A percentile compares a stretch with the other conserved stretches of the same genome.
phyloP scores from a whole-genome alignment of 1,284 basidiomycete genomes.

The Exobasidium cylindrosporum region DNA sequence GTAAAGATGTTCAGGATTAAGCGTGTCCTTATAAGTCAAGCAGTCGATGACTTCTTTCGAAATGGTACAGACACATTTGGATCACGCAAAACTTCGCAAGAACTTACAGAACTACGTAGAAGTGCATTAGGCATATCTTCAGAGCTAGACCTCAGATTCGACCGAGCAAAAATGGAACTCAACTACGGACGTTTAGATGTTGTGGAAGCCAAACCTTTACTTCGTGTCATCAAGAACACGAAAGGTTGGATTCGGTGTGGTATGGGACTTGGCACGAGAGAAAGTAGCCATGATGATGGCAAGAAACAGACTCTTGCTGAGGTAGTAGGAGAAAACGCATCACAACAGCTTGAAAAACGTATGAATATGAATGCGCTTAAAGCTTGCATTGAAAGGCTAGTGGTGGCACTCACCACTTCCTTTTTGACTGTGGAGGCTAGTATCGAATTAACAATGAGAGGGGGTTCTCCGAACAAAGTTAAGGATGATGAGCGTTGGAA shows the following conservation, averaged over 20 bases:
- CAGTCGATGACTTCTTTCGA: conserved; percentile 27
- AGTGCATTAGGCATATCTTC: conserved; percentile 14
- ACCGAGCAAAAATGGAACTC: conserved; percentile 37
- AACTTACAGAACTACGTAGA: conserved; percentile 18
- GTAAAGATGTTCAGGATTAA: conserved; percentile 19
- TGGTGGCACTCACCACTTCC: not conserved
- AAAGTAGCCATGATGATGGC: not conserved
- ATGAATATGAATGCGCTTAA: not conserved
- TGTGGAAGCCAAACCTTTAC: conserved; percentile 18
- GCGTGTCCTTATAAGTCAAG: conserved; percentile 22
- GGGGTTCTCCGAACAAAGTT: not conserved
- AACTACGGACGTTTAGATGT: conserved; percentile 28
- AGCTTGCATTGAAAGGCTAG: not conserved
- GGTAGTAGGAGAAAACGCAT: not conserved
- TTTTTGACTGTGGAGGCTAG: not conserved
- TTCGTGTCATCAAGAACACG: conserved; percentile 22
- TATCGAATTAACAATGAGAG: not conserved
- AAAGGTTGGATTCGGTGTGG: conserved; percentile 41
- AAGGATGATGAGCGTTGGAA: not conserved
- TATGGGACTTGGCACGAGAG: conserved; percentile 22
- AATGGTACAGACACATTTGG: not conserved
- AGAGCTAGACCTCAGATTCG: conserved; percentile 21
- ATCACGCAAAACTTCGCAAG: conserved; percentile 5
- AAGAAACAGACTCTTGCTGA: not conserved
- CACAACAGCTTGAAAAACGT: not conserved